Base-by-base conservation (phyloP, 192 early-diverging fungal species). In the Geranomyces variabilis region DNA sequence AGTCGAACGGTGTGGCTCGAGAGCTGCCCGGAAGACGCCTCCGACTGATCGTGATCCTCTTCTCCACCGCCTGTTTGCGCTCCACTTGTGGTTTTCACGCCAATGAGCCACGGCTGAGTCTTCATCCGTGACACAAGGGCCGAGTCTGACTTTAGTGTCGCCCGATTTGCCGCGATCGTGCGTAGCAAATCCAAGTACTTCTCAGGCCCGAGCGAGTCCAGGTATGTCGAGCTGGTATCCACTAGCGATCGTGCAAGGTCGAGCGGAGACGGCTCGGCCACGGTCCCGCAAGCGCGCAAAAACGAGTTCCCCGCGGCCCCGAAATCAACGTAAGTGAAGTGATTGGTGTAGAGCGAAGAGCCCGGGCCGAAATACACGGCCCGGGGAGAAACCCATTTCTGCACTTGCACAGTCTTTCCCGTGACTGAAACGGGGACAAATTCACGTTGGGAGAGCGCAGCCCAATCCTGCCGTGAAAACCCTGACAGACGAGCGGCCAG, bases 241-340 rank as follows among this genome's bases (percentile, higher is more conserved):
- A 93, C 85, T 12, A 96, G 73, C 56, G 87, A 78, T 12, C 81
- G 70, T 0, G 93, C 85, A 36, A 94, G 67, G 34, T 96, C 93
- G 17, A 85, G 48, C 0, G 91, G 87, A 0, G 90, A 84, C 0
- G 93, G 93, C 58, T 92, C 89, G 41, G 90, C 87, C 62, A 89
- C 90, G 13, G 94, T 91, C 57, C 94, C 94, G 67, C 94, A 96
- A 1, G 86, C 82, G 30, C 87, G 86, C 48, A 96, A 75, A 61
- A 96, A 96, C 10, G 83, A 75, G 73, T 94, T 91, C 13, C 91
- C 93, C 0, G 77, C 46, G 0, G 75, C 46, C 0, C 92, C 92
- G 79, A 94, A 95, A 71, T 94, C 89, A 36, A 70, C 68, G 28
- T 70, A 70, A 14, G 30, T 78, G 47, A 70, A 69, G 44, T 78